Conservation (phyloP, 2,329 filamentous ascomycete species). For the Fusarium dlaminii region DNA sequence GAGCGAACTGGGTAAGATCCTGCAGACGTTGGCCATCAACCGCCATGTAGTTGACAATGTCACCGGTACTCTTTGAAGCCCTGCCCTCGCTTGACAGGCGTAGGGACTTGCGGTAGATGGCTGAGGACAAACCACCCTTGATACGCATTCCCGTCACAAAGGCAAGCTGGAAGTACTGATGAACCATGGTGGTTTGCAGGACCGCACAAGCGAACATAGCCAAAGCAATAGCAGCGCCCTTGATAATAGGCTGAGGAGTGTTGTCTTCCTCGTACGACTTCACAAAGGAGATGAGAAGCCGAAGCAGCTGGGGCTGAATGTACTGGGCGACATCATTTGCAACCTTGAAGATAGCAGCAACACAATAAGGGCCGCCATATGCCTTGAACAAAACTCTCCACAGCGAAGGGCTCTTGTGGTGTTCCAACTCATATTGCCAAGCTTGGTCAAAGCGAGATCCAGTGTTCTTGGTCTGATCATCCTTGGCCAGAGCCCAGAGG, state of each 20-base stretch:
- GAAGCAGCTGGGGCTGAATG: constrained; percentile 88
- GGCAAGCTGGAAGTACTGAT: constrained; percentile 96
- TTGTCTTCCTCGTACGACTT: constrained; percentile 74
- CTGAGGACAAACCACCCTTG: constrained; percentile 87
- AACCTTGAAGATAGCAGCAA: constrained; percentile 88
- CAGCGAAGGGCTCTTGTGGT: constrained; percentile 71
- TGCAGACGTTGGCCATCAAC: constrained; percentile 96
- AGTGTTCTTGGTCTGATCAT: constrained; percentile 81
- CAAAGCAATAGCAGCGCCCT: constrained; percentile 87
- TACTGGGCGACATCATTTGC: constrained; percentile 88
- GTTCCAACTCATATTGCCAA: constrained; percentile 80
- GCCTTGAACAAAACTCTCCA: constrained; percentile 87
- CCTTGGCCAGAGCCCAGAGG: constrained; percentile 87
- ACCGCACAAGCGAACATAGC: constrained; percentile 92
- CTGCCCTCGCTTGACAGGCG: constrained; percentile 93
- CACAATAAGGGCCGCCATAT: constrained; percentile 84
- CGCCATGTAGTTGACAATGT: constrained; percentile 99
- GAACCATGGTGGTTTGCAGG: constrained; percentile 87
- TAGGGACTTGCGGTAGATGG: constrained; percentile 93
- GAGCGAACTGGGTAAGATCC: constrained; percentile 93
- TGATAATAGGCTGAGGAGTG: constrained; percentile 78
- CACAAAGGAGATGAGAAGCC: constrained; percentile 85
- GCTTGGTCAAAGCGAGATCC: constrained; percentile 74
- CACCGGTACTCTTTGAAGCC: constrained; percentile 88
- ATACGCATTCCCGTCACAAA: constrained; percentile 98